A percentile compares a stretch with the other conserved stretches of the same genome.
These are phyloP conservation scores for Monilinia fructicola DNA, from an alignment of 2,329 filamentous ascomycete genomes.

Conservation along the genomic window DNA sequence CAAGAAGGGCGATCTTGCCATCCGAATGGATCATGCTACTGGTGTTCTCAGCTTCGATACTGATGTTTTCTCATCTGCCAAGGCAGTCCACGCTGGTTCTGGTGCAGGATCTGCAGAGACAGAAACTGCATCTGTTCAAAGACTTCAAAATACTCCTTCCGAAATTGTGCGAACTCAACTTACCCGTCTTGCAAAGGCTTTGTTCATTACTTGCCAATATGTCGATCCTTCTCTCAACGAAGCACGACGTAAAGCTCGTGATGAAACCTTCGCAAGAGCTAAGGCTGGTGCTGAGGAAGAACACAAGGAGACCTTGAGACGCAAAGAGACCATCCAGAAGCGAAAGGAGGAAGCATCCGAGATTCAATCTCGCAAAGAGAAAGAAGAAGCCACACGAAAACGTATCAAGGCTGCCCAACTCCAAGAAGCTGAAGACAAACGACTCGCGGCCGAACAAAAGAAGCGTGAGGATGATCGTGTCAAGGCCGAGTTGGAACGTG, in stretches of 20 bases:
- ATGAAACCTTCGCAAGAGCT: slow-evolving; percentile 76
- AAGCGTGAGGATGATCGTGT: slow-evolving; percentile 85
- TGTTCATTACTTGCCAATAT: slow-evolving; percentile 93
- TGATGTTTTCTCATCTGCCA: slow-evolving; percentile 96
- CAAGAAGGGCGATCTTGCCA: slow-evolving; percentile 98
- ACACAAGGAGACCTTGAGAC: slow-evolving; percentile 78
- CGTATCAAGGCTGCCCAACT: slow-evolving; percentile 82
- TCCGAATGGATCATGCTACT: slow-evolving; percentile 93
- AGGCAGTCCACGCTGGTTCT: slow-evolving; percentile 83
- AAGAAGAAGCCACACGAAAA: slow-evolving; percentile 88
- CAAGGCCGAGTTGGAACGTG: slow-evolving; percentile 83
- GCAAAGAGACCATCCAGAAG: slow-evolving; percentile 90
- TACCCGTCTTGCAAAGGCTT: slow-evolving; percentile 82
- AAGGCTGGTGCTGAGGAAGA: slow-evolving; percentile 89
- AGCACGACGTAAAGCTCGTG: slow-evolving; percentile 73
- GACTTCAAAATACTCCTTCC: slow-evolving; percentile 93
- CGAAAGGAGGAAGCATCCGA: slow-evolving; percentile 95
- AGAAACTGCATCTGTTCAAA: slow-evolving; percentile 82
- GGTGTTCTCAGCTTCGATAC: slow-evolving; percentile 96
- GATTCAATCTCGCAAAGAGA: slow-evolving; percentile 82
- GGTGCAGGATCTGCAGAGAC: slow-evolving; percentile 82
- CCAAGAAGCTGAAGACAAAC: slow-evolving; percentile 84
- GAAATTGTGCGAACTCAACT: slow-evolving; percentile 97
- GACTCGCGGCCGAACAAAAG: slow-evolving; percentile 87
- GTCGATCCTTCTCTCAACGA: slow-evolving; percentile 89